phyloP scores from a whole-genome alignment of 2,329 filamentous ascomycete species.

The Venturiaceae sp. region DNA sequence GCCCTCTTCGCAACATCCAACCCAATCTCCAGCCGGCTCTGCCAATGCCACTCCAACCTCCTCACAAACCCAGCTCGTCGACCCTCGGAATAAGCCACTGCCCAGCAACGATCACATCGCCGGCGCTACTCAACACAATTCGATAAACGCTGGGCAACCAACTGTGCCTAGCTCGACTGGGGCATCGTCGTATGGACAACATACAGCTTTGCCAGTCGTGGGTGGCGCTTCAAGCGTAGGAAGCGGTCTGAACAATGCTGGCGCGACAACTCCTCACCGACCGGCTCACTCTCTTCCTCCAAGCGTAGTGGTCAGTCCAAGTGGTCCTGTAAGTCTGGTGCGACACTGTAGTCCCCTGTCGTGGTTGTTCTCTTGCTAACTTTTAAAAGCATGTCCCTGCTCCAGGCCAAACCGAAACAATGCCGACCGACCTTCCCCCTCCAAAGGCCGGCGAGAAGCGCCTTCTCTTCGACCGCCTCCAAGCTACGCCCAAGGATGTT shows the following conservation, averaged over 20 bases:
- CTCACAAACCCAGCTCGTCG: slow-evolving; percentile 78
- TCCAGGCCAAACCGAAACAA: slow-evolving; percentile 89
- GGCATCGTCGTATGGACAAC: slow-evolving; percentile 20
- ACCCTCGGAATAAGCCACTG: slow-evolving; percentile 73
- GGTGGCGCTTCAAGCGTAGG: not conserved
- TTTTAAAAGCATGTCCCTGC: slow-evolving; percentile 69
- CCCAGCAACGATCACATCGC: slow-evolving; percentile 31
- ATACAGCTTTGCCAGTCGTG: slow-evolving; percentile 9
- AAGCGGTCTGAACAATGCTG: slow-evolving; percentile 11
- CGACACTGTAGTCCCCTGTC: not conserved
- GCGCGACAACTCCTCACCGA: slow-evolving; percentile 50
- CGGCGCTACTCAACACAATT: slow-evolving; percentile 15
- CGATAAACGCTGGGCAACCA: slow-evolving; percentile 18
- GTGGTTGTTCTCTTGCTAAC: slow-evolving; percentile 7
- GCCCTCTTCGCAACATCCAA: slow-evolving; percentile 48
- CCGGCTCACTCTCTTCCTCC: slow-evolving; percentile 59
- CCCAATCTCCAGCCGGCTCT: slow-evolving; percentile 49
- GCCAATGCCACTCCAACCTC: slow-evolving; percentile 71
- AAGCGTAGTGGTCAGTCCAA: slow-evolving; percentile 90
- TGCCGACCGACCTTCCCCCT: slow-evolving; percentile 93
- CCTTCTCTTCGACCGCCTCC: slow-evolving; percentile 75
- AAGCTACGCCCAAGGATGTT: slow-evolving; percentile 91
- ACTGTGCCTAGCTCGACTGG: slow-evolving; percentile 20
- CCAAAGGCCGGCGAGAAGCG: slow-evolving; percentile 89
- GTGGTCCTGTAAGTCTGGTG: slow-evolving; percentile 63